Base-by-base conservation (phyloP, 1,284 basidiomycete species). In the Ustilago cynodontis region DNA sequence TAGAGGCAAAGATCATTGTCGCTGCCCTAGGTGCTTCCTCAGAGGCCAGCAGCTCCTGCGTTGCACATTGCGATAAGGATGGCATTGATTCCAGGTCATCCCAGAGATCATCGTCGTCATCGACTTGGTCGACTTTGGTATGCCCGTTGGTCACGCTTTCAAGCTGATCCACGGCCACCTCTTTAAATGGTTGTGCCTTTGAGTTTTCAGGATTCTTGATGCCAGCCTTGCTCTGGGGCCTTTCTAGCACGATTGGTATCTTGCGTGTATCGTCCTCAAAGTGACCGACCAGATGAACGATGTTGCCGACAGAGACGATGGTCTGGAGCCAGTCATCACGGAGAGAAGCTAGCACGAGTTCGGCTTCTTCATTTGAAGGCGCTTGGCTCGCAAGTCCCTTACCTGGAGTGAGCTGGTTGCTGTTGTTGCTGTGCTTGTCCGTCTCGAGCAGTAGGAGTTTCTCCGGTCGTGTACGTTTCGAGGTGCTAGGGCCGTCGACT, bases 251-350 rank as follows among this genome's bases (percentile, higher is more conserved):
- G 33, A 67, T 41, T 0, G 70, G 65, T 33, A 59, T 63, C 33
- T 47, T 65, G 31, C 31, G 39, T 16, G 47, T 22, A 6, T 41
- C 60, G 18, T 49, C 41, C 26, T 77, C 68, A 62, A 78, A 82
- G 10, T 56, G 54, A 16, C 82, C 82, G 29, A 78, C 71, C 11
- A 82, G 71, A 33, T 83, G 79, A 11, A 83, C 67, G 18, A 65
- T 68, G 53, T 72, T 77, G 50, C 77, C 76, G 1, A 52, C 53
- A 7, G 59, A 35, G 37, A 81, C 73, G 14, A 64, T 49, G 7
- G 67, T 78, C 31, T 65, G 52, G n/a, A 72, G 43, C 82, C 82
- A 83, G 35, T 83, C 80, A 43, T 82, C 82, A 39, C 82, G 75
- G 5, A 83, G 59, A 9, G 73, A 65, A 4, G 81, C 81, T 26